Evolutionary conservation across 2,329 filamentous ascomycete species (phyloP).

Genomic region (Alternaria rosae): DNA sequence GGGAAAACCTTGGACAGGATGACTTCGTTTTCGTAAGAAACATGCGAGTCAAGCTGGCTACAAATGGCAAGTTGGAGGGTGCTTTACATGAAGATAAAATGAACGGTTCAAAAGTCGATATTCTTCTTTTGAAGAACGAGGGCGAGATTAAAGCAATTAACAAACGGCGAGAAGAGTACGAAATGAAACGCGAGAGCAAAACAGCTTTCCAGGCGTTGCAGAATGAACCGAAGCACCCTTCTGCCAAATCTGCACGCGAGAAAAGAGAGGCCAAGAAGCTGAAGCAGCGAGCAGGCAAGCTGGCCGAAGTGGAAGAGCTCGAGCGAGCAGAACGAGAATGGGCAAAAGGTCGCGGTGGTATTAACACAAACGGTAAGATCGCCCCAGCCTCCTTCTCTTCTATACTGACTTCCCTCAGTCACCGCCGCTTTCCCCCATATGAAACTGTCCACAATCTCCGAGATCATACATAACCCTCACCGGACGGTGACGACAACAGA

Average conservation of each 20-base stretch:
- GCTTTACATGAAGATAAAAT: conserved; percentile 69
- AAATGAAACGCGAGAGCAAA: conserved; percentile 35
- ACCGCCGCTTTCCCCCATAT: conserved; percentile 54
- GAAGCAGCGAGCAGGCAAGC: conserved; percentile 47
- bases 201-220: conserved; percentile 22
- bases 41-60: conserved; percentile 68
- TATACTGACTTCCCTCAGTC: conserved; percentile 50
- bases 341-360: conserved; percentile 19
- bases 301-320: conserved; percentile 36
- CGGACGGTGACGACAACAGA: conserved; percentile 45
- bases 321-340: conserved; percentile 25
- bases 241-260: conserved; percentile 22
- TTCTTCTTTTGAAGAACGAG: conserved; percentile 50
- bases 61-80: conserved; percentile 71
- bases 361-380: conserved; percentile 54
- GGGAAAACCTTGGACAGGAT: conserved; percentile 62
- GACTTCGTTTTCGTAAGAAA: conserved; percentile 74
- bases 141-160: conserved; percentile 45
- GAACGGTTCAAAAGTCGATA: conserved; percentile 62
- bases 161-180: conserved; percentile 71
- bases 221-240: conserved; percentile 28
- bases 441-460: conserved; percentile 40
- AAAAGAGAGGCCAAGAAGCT: conserved; percentile 51
- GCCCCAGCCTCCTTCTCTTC: background rate
- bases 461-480: conserved; percentile 58